Evolutionary conservation across 257 asterid species (phyloP).

Genomic region (Ilex aquifolium): DNA sequence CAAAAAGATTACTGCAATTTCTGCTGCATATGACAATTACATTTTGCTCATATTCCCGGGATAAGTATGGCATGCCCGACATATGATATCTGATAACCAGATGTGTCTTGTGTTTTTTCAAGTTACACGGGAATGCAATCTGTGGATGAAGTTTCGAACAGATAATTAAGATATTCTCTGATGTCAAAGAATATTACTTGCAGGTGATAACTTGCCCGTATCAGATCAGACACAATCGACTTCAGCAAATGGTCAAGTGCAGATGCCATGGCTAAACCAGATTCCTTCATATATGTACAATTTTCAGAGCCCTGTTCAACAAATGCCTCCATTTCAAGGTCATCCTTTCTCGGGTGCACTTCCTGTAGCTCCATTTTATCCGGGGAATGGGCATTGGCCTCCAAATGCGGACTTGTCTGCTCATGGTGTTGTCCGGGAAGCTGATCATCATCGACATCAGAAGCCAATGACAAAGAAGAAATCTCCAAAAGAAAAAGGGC

Average conservation of each 20-base stretch:
- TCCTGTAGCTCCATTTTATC: slow-evolving; percentile 50
- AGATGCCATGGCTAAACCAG: slow-evolving; percentile 78
- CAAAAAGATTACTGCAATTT: too few relatives aligned
- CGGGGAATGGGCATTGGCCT: slow-evolving; percentile 58
- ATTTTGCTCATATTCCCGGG: too few relatives aligned
- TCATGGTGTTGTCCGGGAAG: slow-evolving; percentile 20
- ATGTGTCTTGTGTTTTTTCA: too few relatives aligned
- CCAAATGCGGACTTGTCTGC: slow-evolving; percentile 10
- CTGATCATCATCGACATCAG: slow-evolving; percentile 24
- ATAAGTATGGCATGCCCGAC: too few relatives aligned
- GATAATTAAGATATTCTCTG: not conserved
- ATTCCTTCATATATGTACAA: slow-evolving; percentile 65
- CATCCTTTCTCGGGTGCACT: slow-evolving; percentile 53
- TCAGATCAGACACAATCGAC: slow-evolving; percentile 33
- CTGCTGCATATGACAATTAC: too few relatives aligned
- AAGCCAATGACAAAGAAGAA: slow-evolving; percentile 45
- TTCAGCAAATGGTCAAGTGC: slow-evolving; percentile 43
- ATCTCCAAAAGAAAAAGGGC: slow-evolving; percentile 25
- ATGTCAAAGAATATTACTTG: slow-evolving; percentile 5
- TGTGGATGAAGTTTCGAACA: not conserved
- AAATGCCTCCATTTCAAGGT: slow-evolving; percentile 42
- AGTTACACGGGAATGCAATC: too few relatives aligned
- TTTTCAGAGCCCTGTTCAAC: slow-evolving; percentile 47
- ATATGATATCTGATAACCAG: too few relatives aligned
- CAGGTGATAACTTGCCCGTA: slow-evolving; percentile 43